Conservation (phyloP, 2,329 filamentous ascomycete species). For the Paecilomyces dactylethromorphus region DNA sequence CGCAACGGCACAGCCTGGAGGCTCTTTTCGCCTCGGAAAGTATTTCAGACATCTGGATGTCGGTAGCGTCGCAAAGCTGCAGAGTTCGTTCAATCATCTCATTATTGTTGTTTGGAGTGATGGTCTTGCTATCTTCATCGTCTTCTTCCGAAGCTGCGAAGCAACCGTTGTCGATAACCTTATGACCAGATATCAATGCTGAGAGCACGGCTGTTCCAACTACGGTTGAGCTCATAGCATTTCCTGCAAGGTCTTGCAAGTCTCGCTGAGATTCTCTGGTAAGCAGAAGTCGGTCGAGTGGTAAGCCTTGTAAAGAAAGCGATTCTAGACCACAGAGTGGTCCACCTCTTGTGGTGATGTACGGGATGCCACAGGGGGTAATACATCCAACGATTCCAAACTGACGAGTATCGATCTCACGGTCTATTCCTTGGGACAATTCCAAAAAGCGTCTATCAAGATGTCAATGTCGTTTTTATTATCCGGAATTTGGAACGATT, state of each 20-base stretch:
- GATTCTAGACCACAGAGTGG: slow-evolving; percentile 58
- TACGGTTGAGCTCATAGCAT: slow-evolving; percentile 72
- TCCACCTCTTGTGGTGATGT: slow-evolving; percentile 54
- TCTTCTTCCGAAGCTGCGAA: background rate
- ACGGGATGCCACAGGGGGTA: slow-evolving; percentile 59
- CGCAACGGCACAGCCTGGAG: slow-evolving; percentile 51
- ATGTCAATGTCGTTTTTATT: slow-evolving; percentile 26
- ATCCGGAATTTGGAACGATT: slow-evolving; percentile 52
- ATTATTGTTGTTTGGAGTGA: background rate
- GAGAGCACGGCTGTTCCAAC: slow-evolving; percentile 58
- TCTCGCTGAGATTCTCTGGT: slow-evolving; percentile 56
- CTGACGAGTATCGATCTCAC: slow-evolving; percentile 41
- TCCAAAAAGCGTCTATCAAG: slow-evolving; percentile 44
- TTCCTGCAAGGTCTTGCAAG: slow-evolving; percentile 65
- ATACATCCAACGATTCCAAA: slow-evolving; percentile 61
- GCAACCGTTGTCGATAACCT: slow-evolving; percentile 20
- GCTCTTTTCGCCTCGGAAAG: slow-evolving; percentile 23
- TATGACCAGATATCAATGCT: slow-evolving; percentile 43
- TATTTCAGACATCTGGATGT: slow-evolving; percentile 12
- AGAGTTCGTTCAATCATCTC: slow-evolving; percentile 5
- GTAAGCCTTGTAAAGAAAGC: slow-evolving; percentile 62
- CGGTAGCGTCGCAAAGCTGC: slow-evolving; percentile 1
- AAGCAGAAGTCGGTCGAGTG: slow-evolving; percentile 56
- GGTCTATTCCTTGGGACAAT: slow-evolving; percentile 66
- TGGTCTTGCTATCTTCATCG: background rate